Base-by-base conservation (phyloP, 345 rosid species). In the Nephelium lappaceum region DNA sequence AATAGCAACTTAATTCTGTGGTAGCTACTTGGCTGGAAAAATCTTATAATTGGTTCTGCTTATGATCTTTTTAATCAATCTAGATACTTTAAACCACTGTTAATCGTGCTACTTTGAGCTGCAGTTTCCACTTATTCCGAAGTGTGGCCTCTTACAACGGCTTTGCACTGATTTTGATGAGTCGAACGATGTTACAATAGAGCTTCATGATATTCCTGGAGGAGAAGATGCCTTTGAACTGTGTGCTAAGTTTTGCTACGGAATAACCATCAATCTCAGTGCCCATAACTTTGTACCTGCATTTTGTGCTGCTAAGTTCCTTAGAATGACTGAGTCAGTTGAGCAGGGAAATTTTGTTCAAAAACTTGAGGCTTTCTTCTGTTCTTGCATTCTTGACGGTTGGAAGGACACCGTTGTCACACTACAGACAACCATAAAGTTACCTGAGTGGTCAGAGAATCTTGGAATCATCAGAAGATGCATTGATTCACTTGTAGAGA, bases 191-290 rank as follows among this genome's bases (percentile, higher is more conserved):
- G 84, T 83, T 49, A 86, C 95, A 5, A 72, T 93, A 74, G 97
- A 94, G 61, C 93, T 97, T 74, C 88, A 89, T 68, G 98, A 94
- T 41, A 89, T 93, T 81, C 99, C 99, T 0, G 99, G 99, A 69
- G 98, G 98, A 47, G 92, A 92, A 69, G 94, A 90, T 62, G 98
- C 99, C 49, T 94, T 97, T 62, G 99, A 97, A 79, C 78, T 97
- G 77, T 97, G 98, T 67, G 98, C 95, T 8, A 97, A 97, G 79
- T 97, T 86, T 85, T 97, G 99, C 86, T 97, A 97, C 23, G 98
- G 94, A 73, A 97, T 97, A 73, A 90, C 96, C 60, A 93, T 97
- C 83, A 91, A 87, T 80, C 90, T 94, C 80, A 77, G 98, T 65
- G 98, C 98, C 39, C 88, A 89, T 81, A 93, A 94, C 92, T 86